Percentiles rank a stretch among this genome's conserved stretches.
Conservation (phyloP, 805 yeast genomes). For the Metschnikowia lochheadii region DNA sequence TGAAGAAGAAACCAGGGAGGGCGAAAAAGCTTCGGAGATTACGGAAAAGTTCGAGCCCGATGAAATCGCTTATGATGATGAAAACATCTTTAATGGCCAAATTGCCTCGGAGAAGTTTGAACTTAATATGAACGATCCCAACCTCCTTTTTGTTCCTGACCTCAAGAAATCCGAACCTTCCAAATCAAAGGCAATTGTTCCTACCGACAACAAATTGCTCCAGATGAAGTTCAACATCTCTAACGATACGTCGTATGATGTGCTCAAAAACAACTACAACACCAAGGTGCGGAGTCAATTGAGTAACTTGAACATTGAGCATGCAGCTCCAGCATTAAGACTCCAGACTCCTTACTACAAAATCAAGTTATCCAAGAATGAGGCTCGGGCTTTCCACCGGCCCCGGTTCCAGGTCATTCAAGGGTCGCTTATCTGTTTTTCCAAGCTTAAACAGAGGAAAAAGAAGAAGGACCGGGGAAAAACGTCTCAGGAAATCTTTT, state of each 20-base stretch:
- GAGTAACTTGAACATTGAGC: constrained; percentile 87
- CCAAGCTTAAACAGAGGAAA: constrained; percentile 72
- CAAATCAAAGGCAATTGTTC: constrained; percentile 37
- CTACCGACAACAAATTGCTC: constrained; percentile 52
- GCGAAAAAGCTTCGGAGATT: neutral
- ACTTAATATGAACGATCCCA: constrained; percentile 85
- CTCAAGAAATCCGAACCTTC: constrained; percentile 15
- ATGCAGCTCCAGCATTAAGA: constrained; percentile 79
- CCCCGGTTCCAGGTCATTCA: constrained; percentile 73
- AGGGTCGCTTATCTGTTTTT: constrained; percentile 70
- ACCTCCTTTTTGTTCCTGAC: constrained; percentile 61
- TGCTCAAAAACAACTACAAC: constrained; percentile 80
- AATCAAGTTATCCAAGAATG: constrained; percentile 63
- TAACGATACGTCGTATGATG: constrained; percentile 82
- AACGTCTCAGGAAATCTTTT: constrained; percentile 69
- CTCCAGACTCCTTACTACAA: constrained; percentile 89
- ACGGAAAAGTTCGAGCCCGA: constrained; percentile 9
- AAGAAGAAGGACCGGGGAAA: constrained; percentile 87
- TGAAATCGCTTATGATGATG: constrained; percentile 57
- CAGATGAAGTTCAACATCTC: constrained; percentile 73
- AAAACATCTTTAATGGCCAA: constrained; percentile 69
- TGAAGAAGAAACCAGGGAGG: neutral
- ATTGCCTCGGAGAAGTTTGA: constrained; percentile 39
- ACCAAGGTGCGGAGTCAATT: constrained; percentile 89
- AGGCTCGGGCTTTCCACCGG: constrained; percentile 76